Evolutionary conservation across 176 grass and related monocot genomes (phyloP).

Genomic region (Eleusine indica): DNA sequence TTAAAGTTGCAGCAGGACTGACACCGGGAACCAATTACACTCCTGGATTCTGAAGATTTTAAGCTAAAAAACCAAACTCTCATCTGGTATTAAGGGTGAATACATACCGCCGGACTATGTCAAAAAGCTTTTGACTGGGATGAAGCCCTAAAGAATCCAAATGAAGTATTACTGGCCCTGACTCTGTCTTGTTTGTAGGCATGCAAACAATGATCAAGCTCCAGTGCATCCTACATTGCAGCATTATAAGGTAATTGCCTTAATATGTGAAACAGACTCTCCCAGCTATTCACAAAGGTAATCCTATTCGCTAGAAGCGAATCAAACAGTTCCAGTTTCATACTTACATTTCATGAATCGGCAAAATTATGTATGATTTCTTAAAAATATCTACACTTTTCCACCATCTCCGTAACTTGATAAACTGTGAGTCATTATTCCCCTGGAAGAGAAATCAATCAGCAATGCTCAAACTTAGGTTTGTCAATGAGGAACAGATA

Average conservation of each 20-base stretch:
- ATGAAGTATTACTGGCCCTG: constrained; percentile 74
- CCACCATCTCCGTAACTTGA: constrained; percentile 86
- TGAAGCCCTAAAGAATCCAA: constrained; percentile 88
- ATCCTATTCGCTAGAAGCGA: constrained; percentile 24
- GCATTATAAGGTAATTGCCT: constrained; percentile 20
- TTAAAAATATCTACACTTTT: constrained; percentile 79
- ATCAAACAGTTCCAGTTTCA: constrained; percentile 3
- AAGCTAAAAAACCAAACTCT: constrained; percentile 18
- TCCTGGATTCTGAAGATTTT: constrained; percentile 2
- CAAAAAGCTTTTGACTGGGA: constrained; percentile 60
- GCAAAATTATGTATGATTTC: constrained; percentile 83
- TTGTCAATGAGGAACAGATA: constrained; percentile 10
- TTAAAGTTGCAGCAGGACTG: constrained; percentile 3
- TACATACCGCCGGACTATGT: constrained; percentile 52
- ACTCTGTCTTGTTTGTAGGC: constrained; percentile 59
- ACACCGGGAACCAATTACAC: neutral
- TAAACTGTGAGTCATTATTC: constrained; percentile 33
- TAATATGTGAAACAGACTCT: constrained; percentile 21
- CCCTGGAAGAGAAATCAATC: constrained; percentile 31
- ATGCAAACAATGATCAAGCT: constrained; percentile 91
- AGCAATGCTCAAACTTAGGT: neutral
- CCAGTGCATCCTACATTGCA: constrained; percentile 81
- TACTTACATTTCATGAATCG: constrained; percentile 75
- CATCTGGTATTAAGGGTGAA: neutral
- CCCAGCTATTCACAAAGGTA: constrained; percentile 24